Conservation (phyloP, 192 early-diverging fungal species). For the Linnemannia zychae region DNA sequence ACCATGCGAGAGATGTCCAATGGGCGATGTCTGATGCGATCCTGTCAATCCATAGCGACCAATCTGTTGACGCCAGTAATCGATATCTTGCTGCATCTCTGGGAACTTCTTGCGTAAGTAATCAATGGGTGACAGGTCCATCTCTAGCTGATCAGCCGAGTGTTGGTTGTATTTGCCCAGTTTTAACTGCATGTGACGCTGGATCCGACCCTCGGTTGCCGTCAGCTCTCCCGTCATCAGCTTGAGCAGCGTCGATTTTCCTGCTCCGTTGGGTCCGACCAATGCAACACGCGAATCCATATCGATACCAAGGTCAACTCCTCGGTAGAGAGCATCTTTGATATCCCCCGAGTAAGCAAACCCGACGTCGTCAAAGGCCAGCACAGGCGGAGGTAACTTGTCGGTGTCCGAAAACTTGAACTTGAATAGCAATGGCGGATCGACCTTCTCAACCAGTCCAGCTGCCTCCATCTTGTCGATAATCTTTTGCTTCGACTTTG, state of each 20-base stretch:
- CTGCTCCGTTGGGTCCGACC: slow-evolving; percentile 95
- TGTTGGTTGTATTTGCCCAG: slow-evolving; percentile 98
- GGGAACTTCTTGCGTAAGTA: slow-evolving; percentile 91
- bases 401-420: slow-evolving; percentile 91
- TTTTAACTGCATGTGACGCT: slow-evolving; percentile 93
- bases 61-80: slow-evolving; percentile 93
- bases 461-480: slow-evolving; percentile 99
- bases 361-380: slow-evolving; percentile 92
- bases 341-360: slow-evolving; percentile 93
- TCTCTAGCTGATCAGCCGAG: slow-evolving; percentile 96
- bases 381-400: slow-evolving; percentile 96
- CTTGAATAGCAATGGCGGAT: slow-evolving; percentile 78
- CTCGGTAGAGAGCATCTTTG: slow-evolving; percentile 86
- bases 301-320: slow-evolving; percentile 95
- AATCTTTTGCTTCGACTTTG: slow-evolving; percentile 99
- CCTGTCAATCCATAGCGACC: slow-evolving; percentile 96
- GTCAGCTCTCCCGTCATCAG: slow-evolving; percentile 93
- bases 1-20: slow-evolving; percentile 92
- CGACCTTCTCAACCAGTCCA: slow-evolving; percentile 96
- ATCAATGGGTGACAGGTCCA: slow-evolving; percentile 89
- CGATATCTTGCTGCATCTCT: slow-evolving; percentile 84
- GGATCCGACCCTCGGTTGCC: slow-evolving; percentile 87
- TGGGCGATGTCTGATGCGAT: slow-evolving; percentile 91
- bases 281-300: slow-evolving; percentile 99
- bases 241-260: slow-evolving; percentile 98